Conservation (phyloP, 2,329 filamentous ascomycete genomes). For the Arthrobotrys iridis region DNA sequence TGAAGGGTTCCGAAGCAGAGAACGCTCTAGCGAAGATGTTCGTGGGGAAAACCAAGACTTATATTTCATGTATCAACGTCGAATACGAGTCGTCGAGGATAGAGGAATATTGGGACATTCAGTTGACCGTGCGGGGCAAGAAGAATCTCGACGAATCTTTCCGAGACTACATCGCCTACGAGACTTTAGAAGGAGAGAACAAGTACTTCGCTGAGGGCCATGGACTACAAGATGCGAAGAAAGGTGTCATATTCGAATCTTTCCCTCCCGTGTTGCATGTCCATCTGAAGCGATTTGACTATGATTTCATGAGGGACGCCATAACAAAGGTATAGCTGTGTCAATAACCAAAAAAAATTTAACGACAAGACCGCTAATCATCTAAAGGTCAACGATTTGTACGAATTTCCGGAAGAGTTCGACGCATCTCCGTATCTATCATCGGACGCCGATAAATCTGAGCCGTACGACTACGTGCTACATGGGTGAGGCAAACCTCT, state of each 20-base stretch:
- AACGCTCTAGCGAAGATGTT: conserved; percentile 91
- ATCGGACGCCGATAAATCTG: conserved; percentile 83
- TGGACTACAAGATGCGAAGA: conserved; percentile 94
- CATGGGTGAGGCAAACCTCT: conserved; percentile 67
- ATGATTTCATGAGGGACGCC: conserved; percentile 92
- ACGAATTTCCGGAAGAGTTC: conserved; percentile 85
- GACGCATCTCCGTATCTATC: conserved; percentile 88
- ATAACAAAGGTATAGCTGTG: conserved; percentile 79
- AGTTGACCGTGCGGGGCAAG: conserved; percentile 94
- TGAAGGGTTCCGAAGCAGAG: conserved; percentile 95
- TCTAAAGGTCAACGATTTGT: conserved; percentile 79
- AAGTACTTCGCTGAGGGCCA: conserved; percentile 94
- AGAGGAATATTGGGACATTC: conserved; percentile 99
- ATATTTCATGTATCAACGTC: conserved; percentile 98
- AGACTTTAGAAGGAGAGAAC: conserved; percentile 97
- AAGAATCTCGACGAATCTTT: conserved; percentile 94
- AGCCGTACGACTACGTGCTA: conserved; percentile 89
- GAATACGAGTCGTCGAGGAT: conserved; percentile 94
- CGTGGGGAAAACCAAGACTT: conserved; percentile 97
- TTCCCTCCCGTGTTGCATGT: conserved; percentile 95
- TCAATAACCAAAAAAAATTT: neutral
- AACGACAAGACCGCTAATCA: neutral
- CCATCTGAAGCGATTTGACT: conserved; percentile 96
- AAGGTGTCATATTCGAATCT: conserved; percentile 95
- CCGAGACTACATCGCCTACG: conserved; percentile 93